Base-by-base conservation (phyloP, 1,284 basidiomycete species). In the Trametes hirsuta region DNA sequence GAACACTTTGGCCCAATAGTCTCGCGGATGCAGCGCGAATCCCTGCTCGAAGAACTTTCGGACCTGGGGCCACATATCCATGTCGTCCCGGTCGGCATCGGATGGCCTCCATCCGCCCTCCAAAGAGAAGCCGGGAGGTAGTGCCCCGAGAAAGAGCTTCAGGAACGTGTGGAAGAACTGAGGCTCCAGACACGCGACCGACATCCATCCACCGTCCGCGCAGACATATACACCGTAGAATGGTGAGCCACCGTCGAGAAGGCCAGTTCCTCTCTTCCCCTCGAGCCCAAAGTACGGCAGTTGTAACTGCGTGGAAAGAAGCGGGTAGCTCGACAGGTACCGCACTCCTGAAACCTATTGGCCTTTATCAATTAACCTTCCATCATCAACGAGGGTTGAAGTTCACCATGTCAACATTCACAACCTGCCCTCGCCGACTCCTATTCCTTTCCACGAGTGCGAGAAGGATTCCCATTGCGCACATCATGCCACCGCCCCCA, bases 181-280 rank as follows among this genome's bases (percentile, higher is more conserved):
- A 5, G 85, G 84, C 70, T 93, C 91, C 12, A 91, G 70, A 65
- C 90, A 91, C 15, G 84, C 92, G 30, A 94, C 84, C 11, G 87
- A 86, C 82, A 94, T 90, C 81, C 84, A 93, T 36, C 79, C 77
- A 2, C 87, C 87, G 67, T 91, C 90, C 54, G 84, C 79, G 69
- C 90, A 93, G 0, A 81, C 79, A 68, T 94, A 94, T 5, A 92
- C 77, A 59, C 81, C 82, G 69, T 95, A 94, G 75, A 87, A 94
- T 0, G 93, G 93, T 1, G 90, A 84, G 2, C 90, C 91, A 0
- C 91, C 91, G 66, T 93, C 93, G 24, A 94, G 81, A 1, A 83
- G 59, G 63, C 91, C 90, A 1, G 77, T 77, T 22, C 85, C 88
- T 56, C 88, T 80, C 18, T 78, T 74, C n/a, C 77, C 74, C 6